These are phyloP conservation scores for Sporothrix brasiliensis DNA, from an alignment of 2,329 filamentous ascomycete genomes.

Conservation along the genomic window DNA sequence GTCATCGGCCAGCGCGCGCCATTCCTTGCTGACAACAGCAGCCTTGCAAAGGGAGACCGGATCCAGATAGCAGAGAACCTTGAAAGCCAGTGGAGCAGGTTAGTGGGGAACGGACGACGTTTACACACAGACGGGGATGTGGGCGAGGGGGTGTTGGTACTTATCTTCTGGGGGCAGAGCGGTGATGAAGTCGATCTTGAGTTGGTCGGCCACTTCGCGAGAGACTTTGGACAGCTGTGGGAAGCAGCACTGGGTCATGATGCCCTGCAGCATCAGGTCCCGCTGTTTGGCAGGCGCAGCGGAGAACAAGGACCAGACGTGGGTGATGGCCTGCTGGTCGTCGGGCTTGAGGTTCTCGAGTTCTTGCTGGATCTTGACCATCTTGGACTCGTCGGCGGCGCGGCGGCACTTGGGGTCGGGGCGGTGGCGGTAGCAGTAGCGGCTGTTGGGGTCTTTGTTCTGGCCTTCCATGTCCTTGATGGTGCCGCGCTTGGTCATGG, in stretches of 20 bases:
- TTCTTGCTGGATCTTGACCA: constrained; percentile 91
- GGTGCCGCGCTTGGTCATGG: constrained; percentile 63
- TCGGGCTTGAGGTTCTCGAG: constrained; percentile 77
- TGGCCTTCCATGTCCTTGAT: constrained; percentile 46
- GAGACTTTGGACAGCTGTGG: constrained; percentile 94
- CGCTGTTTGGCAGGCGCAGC: constrained; percentile 91
- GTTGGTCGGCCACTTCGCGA: constrained; percentile 85
- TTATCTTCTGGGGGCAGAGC: constrained; percentile 75
- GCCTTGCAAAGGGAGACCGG: constrained; percentile 94
- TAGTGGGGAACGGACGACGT: background rate
- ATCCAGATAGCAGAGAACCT: constrained; percentile 89
- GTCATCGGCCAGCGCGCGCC: constrained; percentile 90
- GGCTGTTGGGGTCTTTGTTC: constrained; percentile 70
- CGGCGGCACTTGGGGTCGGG: constrained; percentile 92
- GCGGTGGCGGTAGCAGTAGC: constrained; percentile 92
- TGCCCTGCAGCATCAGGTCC: constrained; percentile 93
- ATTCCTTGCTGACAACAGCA: constrained; percentile 86
- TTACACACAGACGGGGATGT: background rate
- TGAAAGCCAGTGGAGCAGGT: constrained; percentile 68
- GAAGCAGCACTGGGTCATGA: constrained; percentile 96
- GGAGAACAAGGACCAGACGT: constrained; percentile 97
- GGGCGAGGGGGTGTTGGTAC: background rate
- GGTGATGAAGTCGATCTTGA: constrained; percentile 94
- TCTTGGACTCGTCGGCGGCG: constrained; percentile 91
- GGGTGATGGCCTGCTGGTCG: constrained; percentile 93